Conservation (phyloP, 164 flowering plant species). For the Taxillus chinensis region DNA sequence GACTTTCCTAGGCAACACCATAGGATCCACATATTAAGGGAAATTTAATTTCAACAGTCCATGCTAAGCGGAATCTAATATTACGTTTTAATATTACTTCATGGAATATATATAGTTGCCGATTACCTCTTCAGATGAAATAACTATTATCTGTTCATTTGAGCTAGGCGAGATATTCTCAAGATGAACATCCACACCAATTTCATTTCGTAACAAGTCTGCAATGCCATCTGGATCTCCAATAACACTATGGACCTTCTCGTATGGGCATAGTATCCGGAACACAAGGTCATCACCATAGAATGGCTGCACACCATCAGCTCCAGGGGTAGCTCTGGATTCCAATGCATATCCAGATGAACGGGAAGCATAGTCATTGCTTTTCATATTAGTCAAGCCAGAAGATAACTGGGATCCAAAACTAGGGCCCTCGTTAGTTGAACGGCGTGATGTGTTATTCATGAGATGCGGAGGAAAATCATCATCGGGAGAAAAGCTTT, state of each 20-base stretch:
- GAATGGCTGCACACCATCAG: conserved; percentile 39
- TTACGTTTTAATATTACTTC: no score
- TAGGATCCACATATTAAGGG: no score
- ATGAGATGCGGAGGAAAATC: conserved; percentile 44
- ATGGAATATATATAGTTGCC: neutral
- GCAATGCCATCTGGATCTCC: conserved; percentile 77
- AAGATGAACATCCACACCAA: conserved; percentile 80
- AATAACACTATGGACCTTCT: conserved; percentile 56
- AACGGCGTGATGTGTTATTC: conserved; percentile 30
- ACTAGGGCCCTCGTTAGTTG: conserved; percentile 39
- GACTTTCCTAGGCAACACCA: no score
- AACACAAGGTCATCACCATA: conserved; percentile 70
- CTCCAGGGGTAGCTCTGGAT: conserved; percentile 28
- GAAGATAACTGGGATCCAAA: conserved; percentile 36
- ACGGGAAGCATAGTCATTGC: conserved; percentile 10
- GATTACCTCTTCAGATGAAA: conserved; percentile 85
- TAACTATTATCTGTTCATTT: conserved; percentile 57
- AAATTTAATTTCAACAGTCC: no score
- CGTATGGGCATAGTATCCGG: conserved; percentile 81
- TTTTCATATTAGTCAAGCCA: conserved; percentile 24
- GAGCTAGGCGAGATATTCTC: conserved; percentile 56
- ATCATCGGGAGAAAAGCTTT: conserved; percentile 64
- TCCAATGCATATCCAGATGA: conserved; percentile 14
- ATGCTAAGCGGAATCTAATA: no score
- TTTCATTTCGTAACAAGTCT: conserved; percentile 69